Percentiles rank a stretch among this genome's conserved stretches.
Evolutionary conservation across 805 yeast genomes (phyloP).

Genomic region (Yamadazyma sp.): DNA sequence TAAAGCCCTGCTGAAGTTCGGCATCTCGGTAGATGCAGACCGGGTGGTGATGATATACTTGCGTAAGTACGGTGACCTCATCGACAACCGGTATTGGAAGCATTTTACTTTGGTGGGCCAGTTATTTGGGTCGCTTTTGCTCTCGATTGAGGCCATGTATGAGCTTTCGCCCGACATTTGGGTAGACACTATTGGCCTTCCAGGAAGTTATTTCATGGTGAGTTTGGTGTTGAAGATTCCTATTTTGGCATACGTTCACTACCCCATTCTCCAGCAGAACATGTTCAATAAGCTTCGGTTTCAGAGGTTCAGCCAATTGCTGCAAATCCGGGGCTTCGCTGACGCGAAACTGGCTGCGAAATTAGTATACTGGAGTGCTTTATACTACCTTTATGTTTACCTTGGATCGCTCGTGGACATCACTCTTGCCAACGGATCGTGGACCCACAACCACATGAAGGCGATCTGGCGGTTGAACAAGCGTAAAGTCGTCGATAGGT

Average conservation of each 20-base stretch:
- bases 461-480: slow-evolving; percentile 57
- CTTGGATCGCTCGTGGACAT: slow-evolving; percentile 67
- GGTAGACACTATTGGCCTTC: slow-evolving; percentile 93
- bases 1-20: slow-evolving; percentile 57
- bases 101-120: slow-evolving; percentile 83
- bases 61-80: slow-evolving; percentile 50
- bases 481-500: slow-evolving; percentile 38
- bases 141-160: slow-evolving; percentile 69
- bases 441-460: slow-evolving; percentile 82
- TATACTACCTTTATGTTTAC: slow-evolving; percentile 62
- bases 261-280: slow-evolving; percentile 85
- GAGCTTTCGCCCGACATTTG: slow-evolving; percentile 82
- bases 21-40: slow-evolving; percentile 46
- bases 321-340: slow-evolving; percentile 18
- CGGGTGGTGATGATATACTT: slow-evolving; percentile 61
- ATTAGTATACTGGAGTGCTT: slow-evolving; percentile 66
- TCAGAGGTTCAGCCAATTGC: slow-evolving; percentile 18
- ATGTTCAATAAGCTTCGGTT: slow-evolving; percentile 68
- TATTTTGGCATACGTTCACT: slow-evolving; percentile 86
- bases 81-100: slow-evolving; percentile 75
- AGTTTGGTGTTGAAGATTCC: slow-evolving; percentile 63
- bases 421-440: slow-evolving; percentile 78
- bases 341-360: slow-evolving; percentile 39
- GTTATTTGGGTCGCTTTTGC: slow-evolving; percentile 71
- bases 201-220: slow-evolving; percentile 77